Conservation (phyloP, 2,329 filamentous ascomycete species). For the Mollisiaceae sp. region DNA sequence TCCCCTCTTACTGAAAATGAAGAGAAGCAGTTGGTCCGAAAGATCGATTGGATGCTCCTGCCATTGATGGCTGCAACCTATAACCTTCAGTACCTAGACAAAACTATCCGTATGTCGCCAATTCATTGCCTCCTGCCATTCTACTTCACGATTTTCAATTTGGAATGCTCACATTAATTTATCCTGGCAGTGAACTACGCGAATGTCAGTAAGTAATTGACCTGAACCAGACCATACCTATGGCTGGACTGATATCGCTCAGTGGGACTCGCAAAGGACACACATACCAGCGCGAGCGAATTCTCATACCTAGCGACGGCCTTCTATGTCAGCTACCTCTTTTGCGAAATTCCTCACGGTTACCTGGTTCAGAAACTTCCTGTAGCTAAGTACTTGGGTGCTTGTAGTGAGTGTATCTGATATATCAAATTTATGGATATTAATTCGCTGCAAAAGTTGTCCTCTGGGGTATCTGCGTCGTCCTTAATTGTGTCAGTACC, state of each 20-base stretch:
- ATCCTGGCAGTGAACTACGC: neutral
- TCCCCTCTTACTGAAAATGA: neutral
- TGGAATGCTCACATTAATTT: neutral
- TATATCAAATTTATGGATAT: neutral
- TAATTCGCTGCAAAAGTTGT: neutral
- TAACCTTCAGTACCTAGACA: neutral
- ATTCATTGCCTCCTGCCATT: neutral
- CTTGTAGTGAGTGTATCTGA: neutral
- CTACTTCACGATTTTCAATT: neutral
- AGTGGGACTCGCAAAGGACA: constrained; percentile 2
- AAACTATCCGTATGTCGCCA: neutral
- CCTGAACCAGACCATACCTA: too few relatives aligned
- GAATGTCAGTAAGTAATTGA: neutral
- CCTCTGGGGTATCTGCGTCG: neutral
- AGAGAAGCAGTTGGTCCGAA: neutral
- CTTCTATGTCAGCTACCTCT: neutral
- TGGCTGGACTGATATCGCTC: too few relatives aligned
- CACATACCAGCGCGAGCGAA: neutral
- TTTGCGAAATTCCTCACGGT: neutral
- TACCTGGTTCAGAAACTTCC: neutral
- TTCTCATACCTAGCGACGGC: constrained; percentile 1
- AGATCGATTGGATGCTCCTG: constrained; percentile 2
- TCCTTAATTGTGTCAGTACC: neutral
- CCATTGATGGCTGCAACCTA: neutral
- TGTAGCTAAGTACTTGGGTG: neutral